Conservation (phyloP, 1,139 yeast species). For the Zygosaccharomyces sapae region DNA sequence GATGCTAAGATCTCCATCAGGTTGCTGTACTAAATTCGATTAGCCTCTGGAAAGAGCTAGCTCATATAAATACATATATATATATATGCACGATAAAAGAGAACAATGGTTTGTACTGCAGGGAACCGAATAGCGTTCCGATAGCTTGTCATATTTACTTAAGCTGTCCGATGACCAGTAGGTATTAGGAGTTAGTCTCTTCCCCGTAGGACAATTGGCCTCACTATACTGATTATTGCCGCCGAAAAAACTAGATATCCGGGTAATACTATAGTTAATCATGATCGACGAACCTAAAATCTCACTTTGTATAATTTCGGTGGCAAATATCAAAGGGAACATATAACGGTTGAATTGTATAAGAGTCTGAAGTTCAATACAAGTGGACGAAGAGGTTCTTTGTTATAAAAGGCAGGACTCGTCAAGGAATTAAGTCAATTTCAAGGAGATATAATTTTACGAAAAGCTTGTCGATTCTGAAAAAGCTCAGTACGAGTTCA, state of each 20-base stretch:
- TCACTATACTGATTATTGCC: not conserved
- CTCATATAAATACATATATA: not conserved
- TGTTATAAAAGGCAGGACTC: not conserved
- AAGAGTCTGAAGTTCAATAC: not conserved
- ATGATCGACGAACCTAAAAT: not conserved
- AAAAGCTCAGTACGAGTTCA: conserved; percentile 75
- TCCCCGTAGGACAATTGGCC: too few relatives aligned
- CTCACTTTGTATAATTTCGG: conserved; percentile 8
- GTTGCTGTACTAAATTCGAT: conserved; percentile 59
- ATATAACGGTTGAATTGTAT: not conserved
- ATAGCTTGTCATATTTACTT: not conserved
- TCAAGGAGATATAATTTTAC: conserved; percentile 37
- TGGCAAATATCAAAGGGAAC: conserved; percentile 13
- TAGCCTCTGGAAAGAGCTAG: not conserved
- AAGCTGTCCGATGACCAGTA: too few relatives aligned
- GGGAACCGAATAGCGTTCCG: not conserved
- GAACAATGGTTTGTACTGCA: not conserved
- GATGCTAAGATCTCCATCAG: conserved; percentile 91
- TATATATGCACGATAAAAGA: not conserved
- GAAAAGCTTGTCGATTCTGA: conserved; percentile 64
- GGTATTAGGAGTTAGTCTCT: too few relatives aligned
- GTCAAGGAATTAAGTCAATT: not conserved
- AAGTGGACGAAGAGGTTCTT: not conserved
- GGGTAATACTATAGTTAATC: not conserved
- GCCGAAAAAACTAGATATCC: not conserved